Conservation (phyloP, 176 grass and related monocot genomes). For the Oryza punctata region DNA sequence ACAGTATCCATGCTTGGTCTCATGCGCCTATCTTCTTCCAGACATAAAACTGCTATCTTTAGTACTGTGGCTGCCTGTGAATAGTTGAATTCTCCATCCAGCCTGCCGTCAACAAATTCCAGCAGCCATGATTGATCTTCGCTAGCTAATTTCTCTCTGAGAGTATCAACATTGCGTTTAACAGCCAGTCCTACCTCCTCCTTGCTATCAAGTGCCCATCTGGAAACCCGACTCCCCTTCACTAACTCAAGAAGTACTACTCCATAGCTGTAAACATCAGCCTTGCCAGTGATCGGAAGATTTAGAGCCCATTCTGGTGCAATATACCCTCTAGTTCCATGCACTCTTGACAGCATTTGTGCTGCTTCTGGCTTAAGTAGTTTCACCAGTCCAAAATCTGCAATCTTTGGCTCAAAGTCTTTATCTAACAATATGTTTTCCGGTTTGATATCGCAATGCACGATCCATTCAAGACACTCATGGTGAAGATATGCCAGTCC, state of each 20-base stretch:
- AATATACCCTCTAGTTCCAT: conserved; percentile 70
- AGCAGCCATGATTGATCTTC: conserved; percentile 41
- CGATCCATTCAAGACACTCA: conserved; percentile 66
- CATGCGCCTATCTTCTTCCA: conserved; percentile 49
- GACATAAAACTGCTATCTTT: conserved; percentile 43
- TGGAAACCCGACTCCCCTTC: conserved; percentile 43
- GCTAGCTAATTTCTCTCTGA: conserved; percentile 42
- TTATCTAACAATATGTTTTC: conserved; percentile 62
- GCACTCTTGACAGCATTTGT: conserved; percentile 40
- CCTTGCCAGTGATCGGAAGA: conserved; percentile 59
- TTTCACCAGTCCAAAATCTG: conserved; percentile 70
- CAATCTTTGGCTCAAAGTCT: conserved; percentile 56
- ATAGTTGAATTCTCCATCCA: conserved; percentile 43
- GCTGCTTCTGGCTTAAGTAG: conserved; percentile 27
- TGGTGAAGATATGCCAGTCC: conserved; percentile 69
- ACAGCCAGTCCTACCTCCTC: conserved; percentile 27
- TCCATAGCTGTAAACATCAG: conserved; percentile 57
- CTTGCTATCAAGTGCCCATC: conserved; percentile 18
- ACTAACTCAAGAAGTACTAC: conserved; percentile 64
- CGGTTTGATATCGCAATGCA: conserved; percentile 68
- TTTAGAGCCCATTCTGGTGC: conserved; percentile 63
- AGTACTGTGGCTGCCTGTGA: conserved; percentile 34
- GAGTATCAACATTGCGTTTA: not conserved
- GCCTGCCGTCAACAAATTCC: conserved; percentile 43
- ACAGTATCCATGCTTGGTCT: conserved; percentile 47